Percentiles rank a stretch among this genome's conserved stretches.
Evolutionary conservation across 208 protist species (phyloP).

Genomic region (Leishmania braziliensis): DNA sequence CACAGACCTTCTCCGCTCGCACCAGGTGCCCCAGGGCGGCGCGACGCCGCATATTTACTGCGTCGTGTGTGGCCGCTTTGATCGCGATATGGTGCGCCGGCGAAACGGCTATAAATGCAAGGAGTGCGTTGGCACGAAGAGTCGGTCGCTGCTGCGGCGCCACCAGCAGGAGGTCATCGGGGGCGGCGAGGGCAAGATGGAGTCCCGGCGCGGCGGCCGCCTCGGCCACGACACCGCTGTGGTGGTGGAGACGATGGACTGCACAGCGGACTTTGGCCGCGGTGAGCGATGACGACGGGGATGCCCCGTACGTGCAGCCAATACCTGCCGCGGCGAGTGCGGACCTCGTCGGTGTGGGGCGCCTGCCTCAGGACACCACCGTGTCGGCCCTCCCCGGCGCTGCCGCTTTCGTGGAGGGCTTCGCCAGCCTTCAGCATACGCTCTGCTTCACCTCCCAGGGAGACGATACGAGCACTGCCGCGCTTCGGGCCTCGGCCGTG

Average conservation of each 20-base stretch:
- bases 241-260: slow-evolving; percentile 28
- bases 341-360: slow-evolving; percentile 28
- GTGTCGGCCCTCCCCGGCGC: slow-evolving; percentile 15
- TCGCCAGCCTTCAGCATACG: slow-evolving; percentile 37
- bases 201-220: not conserved
- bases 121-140: slow-evolving; percentile 80
- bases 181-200: not conserved
- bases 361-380: slow-evolving; percentile 11
- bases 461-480: not conserved
- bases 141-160: slow-evolving; percentile 59
- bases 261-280: slow-evolving; percentile 1
- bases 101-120: slow-evolving; percentile 82
- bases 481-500: not conserved
- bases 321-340: slow-evolving; percentile 27
- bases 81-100: slow-evolving; percentile 76
- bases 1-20: slow-evolving; percentile 64
- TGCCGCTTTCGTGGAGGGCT: slow-evolving; percentile 37
- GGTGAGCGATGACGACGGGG: slow-evolving; percentile 27
- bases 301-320: slow-evolving; percentile 42
- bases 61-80: slow-evolving; percentile 82
- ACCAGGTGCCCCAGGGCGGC: slow-evolving; percentile 35
- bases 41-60: slow-evolving; percentile 71
- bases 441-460: slow-evolving; percentile 26
- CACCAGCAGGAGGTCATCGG: slow-evolving; percentile 48
- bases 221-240: slow-evolving; percentile 25